Conservation (phyloP, 345 rosid genomes). For the Hibiscus trionum region DNA sequence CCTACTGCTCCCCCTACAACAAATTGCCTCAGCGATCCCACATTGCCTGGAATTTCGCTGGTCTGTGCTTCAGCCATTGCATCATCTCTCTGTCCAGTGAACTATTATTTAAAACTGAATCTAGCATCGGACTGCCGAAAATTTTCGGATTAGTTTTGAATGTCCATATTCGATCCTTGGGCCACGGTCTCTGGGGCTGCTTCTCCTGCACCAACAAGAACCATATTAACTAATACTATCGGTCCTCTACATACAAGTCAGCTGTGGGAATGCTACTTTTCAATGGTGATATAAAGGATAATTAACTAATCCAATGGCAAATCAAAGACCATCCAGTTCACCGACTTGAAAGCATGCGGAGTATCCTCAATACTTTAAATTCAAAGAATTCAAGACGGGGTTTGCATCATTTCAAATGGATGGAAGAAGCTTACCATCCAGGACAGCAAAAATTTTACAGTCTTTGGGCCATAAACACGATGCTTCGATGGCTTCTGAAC, state of each 20-base stretch:
- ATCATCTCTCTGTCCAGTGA: conserved; percentile 71
- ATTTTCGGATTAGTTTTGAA: conserved; percentile 51
- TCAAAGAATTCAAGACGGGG: not conserved
- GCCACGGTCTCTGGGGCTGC: conserved; percentile 88
- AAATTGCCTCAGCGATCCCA: conserved; percentile 52
- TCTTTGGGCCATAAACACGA: conserved; percentile 77
- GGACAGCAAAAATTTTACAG: conserved; percentile 59
- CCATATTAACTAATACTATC: not conserved
- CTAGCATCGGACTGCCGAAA: conserved; percentile 93
- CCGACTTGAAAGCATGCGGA: not conserved
- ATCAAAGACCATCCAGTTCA: not conserved
- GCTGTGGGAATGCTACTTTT: not conserved
- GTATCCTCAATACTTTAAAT: not conserved
- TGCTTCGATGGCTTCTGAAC: conserved; percentile 74
- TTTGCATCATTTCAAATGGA: not conserved
- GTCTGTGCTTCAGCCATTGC: conserved; percentile 84
- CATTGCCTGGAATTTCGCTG: conserved; percentile 49
- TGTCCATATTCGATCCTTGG: conserved; percentile 89
- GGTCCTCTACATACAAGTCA: no score
- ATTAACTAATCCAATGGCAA: not conserved
- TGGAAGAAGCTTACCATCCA: conserved; percentile 56
- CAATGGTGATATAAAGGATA: not conserved
- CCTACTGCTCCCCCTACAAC: conserved; percentile 3
- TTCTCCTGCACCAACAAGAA: conserved; percentile 47
- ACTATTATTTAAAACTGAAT: conserved; percentile 44